Evolutionary conservation across 2,329 filamentous ascomycete species (phyloP).

Genomic region (Colletotrichum sp.): DNA sequence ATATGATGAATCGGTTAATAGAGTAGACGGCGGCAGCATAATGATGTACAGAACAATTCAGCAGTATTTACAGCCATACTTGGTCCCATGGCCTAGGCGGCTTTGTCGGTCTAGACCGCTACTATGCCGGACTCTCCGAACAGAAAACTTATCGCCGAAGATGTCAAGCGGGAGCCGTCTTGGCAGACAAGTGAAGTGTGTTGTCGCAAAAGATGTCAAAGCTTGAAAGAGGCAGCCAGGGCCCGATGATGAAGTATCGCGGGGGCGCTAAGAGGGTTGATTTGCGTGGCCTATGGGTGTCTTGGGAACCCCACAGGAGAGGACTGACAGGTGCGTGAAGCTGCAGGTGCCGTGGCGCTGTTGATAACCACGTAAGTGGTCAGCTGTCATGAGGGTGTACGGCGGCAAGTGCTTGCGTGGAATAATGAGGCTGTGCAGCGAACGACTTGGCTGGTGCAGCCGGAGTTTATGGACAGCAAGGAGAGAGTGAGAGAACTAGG

Average conservation of each 20-base stretch:
- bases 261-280: background rate
- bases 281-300: conserved; percentile 9
- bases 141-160: background rate
- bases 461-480: background rate
- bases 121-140: background rate
- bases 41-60: background rate
- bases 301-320: background rate
- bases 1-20: background rate
- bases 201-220: background rate
- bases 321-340: background rate
- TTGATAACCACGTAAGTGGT: background rate
- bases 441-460: background rate
- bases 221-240: background rate
- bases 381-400: background rate
- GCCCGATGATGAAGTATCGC: background rate
- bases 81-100: background rate
- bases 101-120: background rate
- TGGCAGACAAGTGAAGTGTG: background rate
- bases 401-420: conserved; percentile 19
- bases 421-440: conserved; percentile 20
- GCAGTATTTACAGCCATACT: background rate
- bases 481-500: background rate
- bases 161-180: background rate
- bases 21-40: background rate
- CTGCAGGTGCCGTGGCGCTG: conserved; percentile 7